Conservation (phyloP, 2,329 filamentous ascomycete genomes). For the Fusarium burgessii region DNA sequence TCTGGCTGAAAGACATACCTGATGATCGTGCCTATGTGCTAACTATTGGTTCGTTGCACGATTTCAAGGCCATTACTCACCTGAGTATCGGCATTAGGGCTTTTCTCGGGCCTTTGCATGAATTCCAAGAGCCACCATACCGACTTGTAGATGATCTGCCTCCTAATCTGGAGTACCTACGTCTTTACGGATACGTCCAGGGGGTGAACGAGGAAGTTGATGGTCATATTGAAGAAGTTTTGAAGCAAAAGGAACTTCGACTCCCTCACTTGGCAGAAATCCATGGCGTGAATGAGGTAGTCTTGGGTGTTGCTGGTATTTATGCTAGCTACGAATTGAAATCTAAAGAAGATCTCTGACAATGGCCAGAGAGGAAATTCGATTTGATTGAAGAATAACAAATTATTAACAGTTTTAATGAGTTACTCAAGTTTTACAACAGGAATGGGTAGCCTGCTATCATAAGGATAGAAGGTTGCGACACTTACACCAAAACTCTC, state of each 20-base stretch:
- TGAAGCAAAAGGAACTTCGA: background rate
- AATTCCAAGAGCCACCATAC: background rate
- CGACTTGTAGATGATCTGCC: background rate
- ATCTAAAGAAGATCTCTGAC: slow-evolving; percentile 7
- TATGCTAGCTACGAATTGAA: background rate
- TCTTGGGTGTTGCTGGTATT: slow-evolving; percentile 2
- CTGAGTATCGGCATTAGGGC: background rate
- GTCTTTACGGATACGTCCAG: slow-evolving; percentile 16
- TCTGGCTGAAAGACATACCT: slow-evolving; percentile 3
- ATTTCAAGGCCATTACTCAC: background rate
- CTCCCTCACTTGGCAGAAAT: slow-evolving; percentile 1
- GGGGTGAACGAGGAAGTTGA: slow-evolving; percentile 5
- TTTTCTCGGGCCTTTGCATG: background rate
- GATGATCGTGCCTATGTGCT: background rate
- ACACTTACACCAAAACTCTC: too few species aligned
- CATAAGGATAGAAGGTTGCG: background rate
- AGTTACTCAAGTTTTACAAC: fast-evolving
- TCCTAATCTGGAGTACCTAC: slow-evolving; percentile 9
- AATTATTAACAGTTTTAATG: background rate
- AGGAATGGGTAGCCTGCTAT: background rate
- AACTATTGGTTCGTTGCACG: background rate
- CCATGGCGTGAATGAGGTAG: background rate
- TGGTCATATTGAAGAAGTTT: slow-evolving; percentile 6
- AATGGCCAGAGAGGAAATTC: background rate
- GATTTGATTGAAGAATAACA: background rate